A percentile compares a stretch with the other conserved stretches of the same genome.
Evolutionary conservation across 2,329 filamentous ascomycete species (phyloP).

Genomic region (Sclerotinia nivalis): DNA sequence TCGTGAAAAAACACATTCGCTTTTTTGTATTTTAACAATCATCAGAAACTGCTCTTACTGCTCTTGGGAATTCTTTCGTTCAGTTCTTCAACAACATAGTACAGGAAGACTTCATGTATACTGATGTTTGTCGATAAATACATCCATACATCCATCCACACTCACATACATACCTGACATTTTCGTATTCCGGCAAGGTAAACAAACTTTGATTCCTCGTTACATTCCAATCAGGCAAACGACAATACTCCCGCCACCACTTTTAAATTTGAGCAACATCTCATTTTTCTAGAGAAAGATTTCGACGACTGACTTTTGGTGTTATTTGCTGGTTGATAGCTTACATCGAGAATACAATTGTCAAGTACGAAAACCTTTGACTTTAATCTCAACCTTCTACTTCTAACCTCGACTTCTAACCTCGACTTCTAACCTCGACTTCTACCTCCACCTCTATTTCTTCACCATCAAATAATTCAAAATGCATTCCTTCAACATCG

Average conservation of each 20-base stretch:
- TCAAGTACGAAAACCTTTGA: background rate
- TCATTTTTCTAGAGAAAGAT: background rate
- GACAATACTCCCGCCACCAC: slow-evolving; percentile 20
- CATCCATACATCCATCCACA: too few species aligned
- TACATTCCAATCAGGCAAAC: slow-evolving; percentile 20
- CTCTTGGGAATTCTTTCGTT: background rate
- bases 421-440: background rate
- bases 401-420: too few species aligned
- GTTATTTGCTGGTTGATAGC: background rate
- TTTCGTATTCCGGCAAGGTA: slow-evolving; percentile 15
- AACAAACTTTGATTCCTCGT: slow-evolving; percentile 21
- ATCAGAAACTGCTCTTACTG: background rate
- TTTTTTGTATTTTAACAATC: background rate
- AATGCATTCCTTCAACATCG: slow-evolving; percentile 57
- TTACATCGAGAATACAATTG: background rate
- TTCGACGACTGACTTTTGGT: background rate
- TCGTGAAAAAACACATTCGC: slow-evolving; percentile 13
- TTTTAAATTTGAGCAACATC: slow-evolving; percentile 22
- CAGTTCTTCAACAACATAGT: background rate
- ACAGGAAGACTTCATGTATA: too few species aligned
- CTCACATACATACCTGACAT: background rate
- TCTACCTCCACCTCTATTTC: too few species aligned
- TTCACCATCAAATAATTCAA: slow-evolving; percentile 13
- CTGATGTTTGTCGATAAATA: too few species aligned
- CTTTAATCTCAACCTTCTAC: background rate